Evolutionary conservation across 75 land plant species (phyloP).

Genomic region (Azolla pinnata): DNA sequence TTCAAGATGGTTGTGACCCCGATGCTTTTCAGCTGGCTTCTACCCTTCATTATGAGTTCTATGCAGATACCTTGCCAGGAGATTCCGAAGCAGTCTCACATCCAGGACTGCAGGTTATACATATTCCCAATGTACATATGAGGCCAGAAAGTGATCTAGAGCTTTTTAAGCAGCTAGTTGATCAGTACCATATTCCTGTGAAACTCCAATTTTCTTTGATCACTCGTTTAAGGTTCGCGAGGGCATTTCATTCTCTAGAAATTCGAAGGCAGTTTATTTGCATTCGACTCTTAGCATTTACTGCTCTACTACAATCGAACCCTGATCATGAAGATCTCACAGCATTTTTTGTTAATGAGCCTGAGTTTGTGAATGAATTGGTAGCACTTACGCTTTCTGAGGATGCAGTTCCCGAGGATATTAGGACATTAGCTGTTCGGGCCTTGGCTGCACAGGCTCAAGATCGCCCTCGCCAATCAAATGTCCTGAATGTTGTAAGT

Average conservation of each 20-base stretch:
- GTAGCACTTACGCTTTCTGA: constrained; percentile 63
- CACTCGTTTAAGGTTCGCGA: constrained; percentile 82
- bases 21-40: constrained; percentile 47
- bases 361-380: constrained; percentile 85
- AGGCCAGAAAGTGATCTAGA: constrained; percentile 53
- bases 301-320: constrained; percentile 79
- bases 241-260: constrained; percentile 55
- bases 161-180: constrained; percentile 52
- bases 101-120: constrained; percentile 77
- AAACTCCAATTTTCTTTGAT: constrained; percentile 67
- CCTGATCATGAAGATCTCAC: constrained; percentile 64
- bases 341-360: constrained; percentile 76
- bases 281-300: constrained; percentile 75
- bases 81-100: constrained; percentile 10
- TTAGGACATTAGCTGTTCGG: constrained; percentile 51
- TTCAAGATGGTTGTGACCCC: constrained; percentile 48
- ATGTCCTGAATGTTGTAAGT: constrained; percentile 58
- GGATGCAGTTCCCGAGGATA: constrained; percentile 67
- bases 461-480: constrained; percentile 69
- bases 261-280: constrained; percentile 59
- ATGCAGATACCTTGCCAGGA: constrained; percentile 31
- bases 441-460: constrained; percentile 76
- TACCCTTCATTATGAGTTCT: constrained; percentile 91
- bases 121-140: constrained; percentile 44
- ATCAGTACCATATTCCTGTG: constrained; percentile 51